These are phyloP conservation scores for Globisporangium paroecandrum DNA, from an alignment of 352 stramenopile species.

Conservation along the genomic window DNA sequence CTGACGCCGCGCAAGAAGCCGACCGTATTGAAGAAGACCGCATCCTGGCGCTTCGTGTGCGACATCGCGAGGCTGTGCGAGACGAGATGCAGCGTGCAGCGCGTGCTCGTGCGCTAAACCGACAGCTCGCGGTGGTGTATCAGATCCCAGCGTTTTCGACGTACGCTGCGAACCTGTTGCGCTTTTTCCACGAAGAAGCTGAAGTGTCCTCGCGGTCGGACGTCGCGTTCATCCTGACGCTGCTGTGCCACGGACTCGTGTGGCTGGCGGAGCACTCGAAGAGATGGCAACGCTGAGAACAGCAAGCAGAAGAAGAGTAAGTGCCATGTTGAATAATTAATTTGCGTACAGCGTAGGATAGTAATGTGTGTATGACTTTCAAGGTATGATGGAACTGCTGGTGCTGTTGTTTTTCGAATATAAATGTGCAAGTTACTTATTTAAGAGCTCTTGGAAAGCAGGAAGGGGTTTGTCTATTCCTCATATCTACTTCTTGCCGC, in stretches of 20 bases:
- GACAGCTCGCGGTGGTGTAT: slow-evolving; percentile 68
- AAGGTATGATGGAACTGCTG: neutral
- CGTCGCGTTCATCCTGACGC: slow-evolving; percentile 72
- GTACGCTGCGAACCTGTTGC: slow-evolving; percentile 57
- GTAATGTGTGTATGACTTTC: neutral
- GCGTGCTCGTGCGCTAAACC: slow-evolving; percentile 55
- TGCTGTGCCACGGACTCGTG: slow-evolving; percentile 78
- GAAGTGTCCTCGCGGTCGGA: slow-evolving; percentile 68
- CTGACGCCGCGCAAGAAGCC: slow-evolving; percentile 38
- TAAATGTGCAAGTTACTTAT: slow-evolving; percentile 14
- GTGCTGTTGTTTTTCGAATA: slow-evolving; percentile 1
- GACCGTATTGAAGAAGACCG: slow-evolving; percentile 34
- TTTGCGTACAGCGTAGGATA: slow-evolving; percentile 1
- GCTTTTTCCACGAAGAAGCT: slow-evolving; percentile 75
- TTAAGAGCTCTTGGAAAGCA: slow-evolving; percentile 4
- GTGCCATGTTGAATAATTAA: neutral
- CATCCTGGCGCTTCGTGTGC: slow-evolving; percentile 43
- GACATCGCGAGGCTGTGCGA: slow-evolving; percentile 52
- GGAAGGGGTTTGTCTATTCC: neutral
- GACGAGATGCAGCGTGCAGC: slow-evolving; percentile 70
- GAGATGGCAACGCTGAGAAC: slow-evolving; percentile 33
- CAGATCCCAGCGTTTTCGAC: slow-evolving; percentile 75
- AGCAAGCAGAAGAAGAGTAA: neutral
- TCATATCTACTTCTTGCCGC: slow-evolving; percentile 54
- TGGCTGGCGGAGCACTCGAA: slow-evolving; percentile 80